Percentiles rank a stretch among this genome's conserved stretches.
Conservation (phyloP, 2,329 filamentous ascomycete species). For the Atkinsonella hypoxylon region DNA sequence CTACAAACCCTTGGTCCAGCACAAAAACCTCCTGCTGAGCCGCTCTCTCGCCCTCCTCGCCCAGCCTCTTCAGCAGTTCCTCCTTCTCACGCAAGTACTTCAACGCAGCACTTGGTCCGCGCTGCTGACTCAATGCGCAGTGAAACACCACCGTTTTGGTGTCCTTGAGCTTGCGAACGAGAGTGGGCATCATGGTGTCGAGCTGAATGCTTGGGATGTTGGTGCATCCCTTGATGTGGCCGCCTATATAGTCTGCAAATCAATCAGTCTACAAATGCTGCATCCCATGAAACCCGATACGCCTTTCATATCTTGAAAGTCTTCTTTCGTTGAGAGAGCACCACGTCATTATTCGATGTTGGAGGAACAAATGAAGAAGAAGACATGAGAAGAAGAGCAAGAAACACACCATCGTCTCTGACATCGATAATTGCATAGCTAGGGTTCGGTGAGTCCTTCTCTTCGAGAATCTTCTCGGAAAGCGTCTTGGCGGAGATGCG, state of each 20-base stretch:
- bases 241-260: slow-evolving; percentile 67
- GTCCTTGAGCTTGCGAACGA: slow-evolving; percentile 64
- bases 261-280: too few relatives aligned
- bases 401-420: slow-evolving; percentile 58
- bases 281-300: too few relatives aligned
- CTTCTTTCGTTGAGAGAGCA: too few relatives aligned
- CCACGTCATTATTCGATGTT: neutral
- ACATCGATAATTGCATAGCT: slow-evolving; percentile 75
- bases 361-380: too few relatives aligned
- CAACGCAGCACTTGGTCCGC: slow-evolving; percentile 75
- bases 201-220: slow-evolving; percentile 66
- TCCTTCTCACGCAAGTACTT: slow-evolving; percentile 64
- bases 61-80: slow-evolving; percentile 24
- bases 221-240: slow-evolving; percentile 68
- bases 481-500: slow-evolving; percentile 60
- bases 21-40: slow-evolving; percentile 62
- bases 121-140: slow-evolving; percentile 82
- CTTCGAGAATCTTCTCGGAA: slow-evolving; percentile 48
- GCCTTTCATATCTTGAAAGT: neutral
- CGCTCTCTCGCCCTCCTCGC: slow-evolving; percentile 16
- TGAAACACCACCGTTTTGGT: slow-evolving; percentile 88
- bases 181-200: slow-evolving; percentile 65
- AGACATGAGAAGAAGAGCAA: neutral
- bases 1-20: slow-evolving; percentile 70
- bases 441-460: slow-evolving; percentile 26